phyloP scores from a whole-genome alignment of 176 grass and related monocot genomes.

The Bothriochloa decipiens region DNA sequence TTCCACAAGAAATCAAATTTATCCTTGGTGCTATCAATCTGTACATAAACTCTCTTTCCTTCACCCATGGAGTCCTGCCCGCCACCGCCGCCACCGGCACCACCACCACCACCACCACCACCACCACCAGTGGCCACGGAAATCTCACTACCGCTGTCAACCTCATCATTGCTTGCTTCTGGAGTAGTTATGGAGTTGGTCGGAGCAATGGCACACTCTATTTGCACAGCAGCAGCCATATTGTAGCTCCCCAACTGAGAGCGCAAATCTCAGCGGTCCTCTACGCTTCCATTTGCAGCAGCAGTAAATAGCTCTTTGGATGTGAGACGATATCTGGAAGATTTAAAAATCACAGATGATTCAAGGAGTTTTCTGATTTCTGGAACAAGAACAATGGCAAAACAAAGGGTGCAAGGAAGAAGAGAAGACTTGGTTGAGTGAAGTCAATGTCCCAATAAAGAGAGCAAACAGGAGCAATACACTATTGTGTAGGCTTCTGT shows the following conservation, averaged over 20 bases:
- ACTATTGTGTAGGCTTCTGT: neutral
- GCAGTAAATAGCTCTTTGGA: neutral
- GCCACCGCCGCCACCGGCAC: neutral
- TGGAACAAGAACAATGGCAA: neutral
- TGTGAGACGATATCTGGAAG: neutral
- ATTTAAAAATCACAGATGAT: neutral
- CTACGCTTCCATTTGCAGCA: neutral
- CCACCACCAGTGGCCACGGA: neutral
- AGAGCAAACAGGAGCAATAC: neutral
- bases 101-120: neutral
- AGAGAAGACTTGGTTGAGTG: neutral
- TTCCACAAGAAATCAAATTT: conserved; percentile 48
- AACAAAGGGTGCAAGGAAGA: neutral
- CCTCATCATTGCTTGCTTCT: neutral
- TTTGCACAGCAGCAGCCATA: conserved; percentile 1
- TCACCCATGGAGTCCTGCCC: neutral
- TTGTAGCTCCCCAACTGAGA: neutral
- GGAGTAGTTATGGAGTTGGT: neutral
- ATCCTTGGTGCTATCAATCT: neutral
- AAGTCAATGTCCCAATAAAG: neutral
- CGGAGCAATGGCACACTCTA: neutral
- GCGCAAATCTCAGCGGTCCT: neutral
- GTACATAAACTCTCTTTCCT: no score
- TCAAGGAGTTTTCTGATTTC: neutral
- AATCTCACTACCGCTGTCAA: neutral